Evolutionary conservation across 2,329 filamentous ascomycete genomes (phyloP), one percentile per base, ranked within the genome.

Genomic region (Pseudogymnoascus sp.): DNA sequence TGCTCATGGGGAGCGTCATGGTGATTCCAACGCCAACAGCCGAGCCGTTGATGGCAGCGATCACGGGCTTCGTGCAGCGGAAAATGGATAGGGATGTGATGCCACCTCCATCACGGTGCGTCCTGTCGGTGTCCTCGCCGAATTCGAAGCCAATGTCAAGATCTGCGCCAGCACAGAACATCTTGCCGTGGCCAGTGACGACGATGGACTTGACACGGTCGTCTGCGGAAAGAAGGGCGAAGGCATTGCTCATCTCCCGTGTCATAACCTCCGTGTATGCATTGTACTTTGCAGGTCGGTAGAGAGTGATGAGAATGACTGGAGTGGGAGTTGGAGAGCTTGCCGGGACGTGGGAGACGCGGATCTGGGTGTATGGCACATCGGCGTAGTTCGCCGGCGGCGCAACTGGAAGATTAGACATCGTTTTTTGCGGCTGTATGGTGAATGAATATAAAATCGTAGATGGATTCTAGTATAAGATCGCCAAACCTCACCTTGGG

Each of bases 271-370:
- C 75, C 1, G 85, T 89, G 75, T 89, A 89, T 66, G 84, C 87
- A 80, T 90, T 90, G 74, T 85, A 80, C 65, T 84, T 84, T n/a
- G 78, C 74, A 0, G 87, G 87, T 25, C 88, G 83, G 74, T 88
- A 80, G 31, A 90, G 80, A 3, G 82, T 82, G 34, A 89, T 72
- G 67, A 89, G 73, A 59, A 90, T 78, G 62, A 88, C 79, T 16
- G 82, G 81, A 1, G 86, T 88, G 21, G 82, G 79, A 7, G 80
- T 76, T 14, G 80, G 72, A 0, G 86, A 82, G 3, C 75, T 74
- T 2, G 72, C 66, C 0, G 81, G 81, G 66, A 82, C 75, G 68
- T 83, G 80, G 36, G 76, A 76, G 68, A 83, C 72, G 56, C 74
- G 75, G 67, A 84, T 73, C 56, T 78, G 72, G 1, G 77, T 76